Percentiles rank a stretch among this genome's conserved stretches.
These are phyloP conservation scores for Aspergillus olivimuriae DNA, from an alignment of 495 filamentous ascomycete species.

Conservation along the genomic window DNA sequence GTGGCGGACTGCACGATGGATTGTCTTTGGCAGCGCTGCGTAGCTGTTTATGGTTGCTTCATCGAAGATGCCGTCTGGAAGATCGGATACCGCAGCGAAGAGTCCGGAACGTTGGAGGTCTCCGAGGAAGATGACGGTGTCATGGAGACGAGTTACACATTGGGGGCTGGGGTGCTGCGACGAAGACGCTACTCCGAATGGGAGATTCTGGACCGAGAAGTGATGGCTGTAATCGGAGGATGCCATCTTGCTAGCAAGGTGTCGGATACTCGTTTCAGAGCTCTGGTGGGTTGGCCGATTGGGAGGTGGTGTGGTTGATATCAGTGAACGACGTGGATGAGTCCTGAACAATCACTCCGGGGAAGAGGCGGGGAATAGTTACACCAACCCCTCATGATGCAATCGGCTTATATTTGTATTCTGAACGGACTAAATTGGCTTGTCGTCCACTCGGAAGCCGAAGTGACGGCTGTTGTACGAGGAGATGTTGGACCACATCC, in stretches of 20 bases:
- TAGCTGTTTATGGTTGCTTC: constrained; percentile 67
- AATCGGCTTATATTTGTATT: too few relatives aligned
- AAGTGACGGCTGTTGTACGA: too few relatives aligned
- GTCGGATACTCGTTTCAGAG: too few relatives aligned
- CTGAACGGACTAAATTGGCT: too few relatives aligned
- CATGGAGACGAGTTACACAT: constrained; percentile 25
- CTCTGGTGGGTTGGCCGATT: too few relatives aligned
- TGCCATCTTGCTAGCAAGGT: too few relatives aligned
- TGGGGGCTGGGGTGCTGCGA: constrained; percentile 36
- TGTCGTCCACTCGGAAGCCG: background rate
- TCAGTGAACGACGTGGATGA: too few relatives aligned
- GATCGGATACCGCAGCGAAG: constrained; percentile 11
- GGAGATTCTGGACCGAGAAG: constrained; percentile 66
- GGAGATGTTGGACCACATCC: background rate
- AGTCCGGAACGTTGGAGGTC: constrained; percentile 44
- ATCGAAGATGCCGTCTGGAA: constrained; percentile 16
- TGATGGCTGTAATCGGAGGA: constrained; percentile 20
- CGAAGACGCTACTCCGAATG: constrained; percentile 74
- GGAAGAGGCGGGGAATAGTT: too few relatives aligned
- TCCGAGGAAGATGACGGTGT: constrained; percentile 33
- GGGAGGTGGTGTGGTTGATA: too few relatives aligned
- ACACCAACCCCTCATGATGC: too few relatives aligned
- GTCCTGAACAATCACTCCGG: too few relatives aligned
- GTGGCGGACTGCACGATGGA: constrained; percentile 57
- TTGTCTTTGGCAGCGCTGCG: constrained; percentile 56